Evolutionary conservation across 2,329 filamentous ascomycete species (phyloP), one percentile per base, ranked within the genome.

Genomic region (Epichloe scottii): DNA sequence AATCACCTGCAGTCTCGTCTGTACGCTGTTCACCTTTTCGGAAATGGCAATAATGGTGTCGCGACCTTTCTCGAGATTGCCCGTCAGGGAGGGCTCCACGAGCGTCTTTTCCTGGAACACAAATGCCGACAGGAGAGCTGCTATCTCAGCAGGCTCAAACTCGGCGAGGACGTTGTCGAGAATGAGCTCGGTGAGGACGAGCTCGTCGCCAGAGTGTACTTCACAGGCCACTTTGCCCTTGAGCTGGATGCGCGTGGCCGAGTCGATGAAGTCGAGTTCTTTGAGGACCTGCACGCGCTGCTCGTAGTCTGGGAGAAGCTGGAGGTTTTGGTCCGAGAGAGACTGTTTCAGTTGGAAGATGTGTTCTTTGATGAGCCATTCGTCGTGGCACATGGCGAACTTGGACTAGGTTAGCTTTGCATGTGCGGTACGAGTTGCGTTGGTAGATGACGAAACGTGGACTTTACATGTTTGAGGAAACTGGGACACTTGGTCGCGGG

Each of bases 141-240:
- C 93, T 55, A 98, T 97, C 68, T 98, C 93, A 58, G 95, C 89
- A 1, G 91, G 89, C 60, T 96, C 91, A 66, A 93, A 96, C 54
- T 94, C 87, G 48, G 91, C 90, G 3, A 98, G 81, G 2, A 96
- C 89, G 60, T 98, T 98, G 68, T 98, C 93, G 17, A 98, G 82
- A 46, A 98, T 89, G 5, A 97, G 79, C 66, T 98, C 93, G 0
- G 93, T 98, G 17, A 98, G 79, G 0, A 98, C 91, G 0, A 98
- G 78, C 68, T 98, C 93, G 64, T 97, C 91, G 17, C 90, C 90
- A 0, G 91, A 96, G 68, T 97, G 93, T 54, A 98, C 91, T 68
- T 98, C 93, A 70, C 93, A 98, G 4, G 93, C 93, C 21, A 98
- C 93, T 67, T 97, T 97, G 67, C 93, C 93, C 70, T 98, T 98